A percentile compares a stretch with the other conserved stretches of the same genome.
Conservation (phyloP, 2,329 filamentous ascomycete species). For the Nothomitra cinnamomea region DNA sequence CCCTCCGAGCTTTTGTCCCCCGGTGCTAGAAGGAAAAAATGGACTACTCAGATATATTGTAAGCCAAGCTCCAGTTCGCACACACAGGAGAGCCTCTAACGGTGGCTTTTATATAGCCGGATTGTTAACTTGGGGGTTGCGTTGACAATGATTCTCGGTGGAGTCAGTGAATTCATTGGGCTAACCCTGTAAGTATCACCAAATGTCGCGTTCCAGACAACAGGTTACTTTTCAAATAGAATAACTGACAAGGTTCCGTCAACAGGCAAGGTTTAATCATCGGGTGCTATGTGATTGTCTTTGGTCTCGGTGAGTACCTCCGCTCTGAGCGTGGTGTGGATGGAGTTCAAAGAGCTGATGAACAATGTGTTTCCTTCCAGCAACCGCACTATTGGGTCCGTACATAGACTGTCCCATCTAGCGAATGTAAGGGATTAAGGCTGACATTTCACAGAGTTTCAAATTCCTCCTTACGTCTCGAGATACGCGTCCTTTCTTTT, state of each 20-base stretch:
- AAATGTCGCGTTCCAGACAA: background rate
- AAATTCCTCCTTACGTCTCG: slow-evolving; percentile 81
- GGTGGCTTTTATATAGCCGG: slow-evolving; percentile 41
- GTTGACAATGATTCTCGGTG: slow-evolving; percentile 74
- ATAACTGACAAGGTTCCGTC: slow-evolving; percentile 10
- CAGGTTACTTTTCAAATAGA: slow-evolving; percentile 7
- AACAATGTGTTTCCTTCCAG: slow-evolving; percentile 23
- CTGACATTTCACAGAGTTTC: slow-evolving; percentile 46
- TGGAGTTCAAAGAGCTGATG: background rate
- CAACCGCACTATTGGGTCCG: slow-evolving; percentile 47
- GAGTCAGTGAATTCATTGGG: slow-evolving; percentile 54
- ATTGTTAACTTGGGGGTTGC: slow-evolving; percentile 85
- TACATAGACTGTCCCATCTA: background rate
- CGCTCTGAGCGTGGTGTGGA: background rate
- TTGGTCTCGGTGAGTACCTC: slow-evolving; percentile 56
- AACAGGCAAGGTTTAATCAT: slow-evolving; percentile 55
- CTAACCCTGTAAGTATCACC: slow-evolving; percentile 37
- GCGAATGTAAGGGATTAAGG: background rate
- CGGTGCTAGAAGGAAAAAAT: slow-evolving; percentile 32
- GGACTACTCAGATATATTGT: slow-evolving; percentile 91
- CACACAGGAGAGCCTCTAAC: slow-evolving; percentile 15
- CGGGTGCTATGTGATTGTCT: slow-evolving; percentile 76
- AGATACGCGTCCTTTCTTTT: slow-evolving; percentile 96
- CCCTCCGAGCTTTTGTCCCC: background rate
- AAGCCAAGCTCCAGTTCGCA: slow-evolving; percentile 25